Conservation (phyloP, 2,329 filamentous ascomycete species). For the Penicillium sp. region DNA sequence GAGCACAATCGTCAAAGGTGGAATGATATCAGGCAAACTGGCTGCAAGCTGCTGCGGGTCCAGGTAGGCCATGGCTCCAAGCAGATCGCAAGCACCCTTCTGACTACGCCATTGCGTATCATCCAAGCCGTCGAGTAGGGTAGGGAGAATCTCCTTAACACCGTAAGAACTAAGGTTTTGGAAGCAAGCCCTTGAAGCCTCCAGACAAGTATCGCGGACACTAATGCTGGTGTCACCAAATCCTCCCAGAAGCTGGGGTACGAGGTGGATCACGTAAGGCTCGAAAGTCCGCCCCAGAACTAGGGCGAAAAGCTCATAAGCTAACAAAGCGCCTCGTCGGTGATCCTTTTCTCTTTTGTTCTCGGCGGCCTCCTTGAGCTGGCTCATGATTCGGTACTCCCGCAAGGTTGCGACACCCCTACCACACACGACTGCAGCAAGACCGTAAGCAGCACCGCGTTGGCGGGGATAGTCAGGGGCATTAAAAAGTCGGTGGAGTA, state of each 20-base stretch:
- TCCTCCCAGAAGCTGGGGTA: constrained; percentile 81
- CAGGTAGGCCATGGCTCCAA: constrained; percentile 97
- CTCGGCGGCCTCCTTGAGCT: constrained; percentile 77
- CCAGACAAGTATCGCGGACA: constrained; percentile 88
- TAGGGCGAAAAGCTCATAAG: constrained; percentile 84
- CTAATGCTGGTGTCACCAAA: constrained; percentile 88
- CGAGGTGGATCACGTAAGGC: constrained; percentile 92
- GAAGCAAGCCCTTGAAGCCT: constrained; percentile 92
- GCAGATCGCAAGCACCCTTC: constrained; percentile 92
- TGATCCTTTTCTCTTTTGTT: constrained; percentile 92
- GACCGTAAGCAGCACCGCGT: constrained; percentile 88
- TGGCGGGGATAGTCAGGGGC: constrained; percentile 91
- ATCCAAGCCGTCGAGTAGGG: constrained; percentile 84
- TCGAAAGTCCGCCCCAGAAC: constrained; percentile 88
- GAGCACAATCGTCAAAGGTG: constrained; percentile 85
- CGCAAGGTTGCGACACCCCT: constrained; percentile 76
- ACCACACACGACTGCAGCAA: constrained; percentile 87
- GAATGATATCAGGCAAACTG: constrained; percentile 94
- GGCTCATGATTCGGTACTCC: constrained; percentile 82
- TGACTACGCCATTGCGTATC: constrained; percentile 98
- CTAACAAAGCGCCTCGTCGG: constrained; percentile 81
- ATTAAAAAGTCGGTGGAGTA: constrained; percentile 77
- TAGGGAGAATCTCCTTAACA: constrained; percentile 91
- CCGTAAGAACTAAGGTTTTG: constrained; percentile 90
- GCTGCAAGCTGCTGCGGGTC: constrained; percentile 91